Base-by-base conservation (phyloP, 768 basidiomycete species). In the Fistulinella prunicolor region DNA sequence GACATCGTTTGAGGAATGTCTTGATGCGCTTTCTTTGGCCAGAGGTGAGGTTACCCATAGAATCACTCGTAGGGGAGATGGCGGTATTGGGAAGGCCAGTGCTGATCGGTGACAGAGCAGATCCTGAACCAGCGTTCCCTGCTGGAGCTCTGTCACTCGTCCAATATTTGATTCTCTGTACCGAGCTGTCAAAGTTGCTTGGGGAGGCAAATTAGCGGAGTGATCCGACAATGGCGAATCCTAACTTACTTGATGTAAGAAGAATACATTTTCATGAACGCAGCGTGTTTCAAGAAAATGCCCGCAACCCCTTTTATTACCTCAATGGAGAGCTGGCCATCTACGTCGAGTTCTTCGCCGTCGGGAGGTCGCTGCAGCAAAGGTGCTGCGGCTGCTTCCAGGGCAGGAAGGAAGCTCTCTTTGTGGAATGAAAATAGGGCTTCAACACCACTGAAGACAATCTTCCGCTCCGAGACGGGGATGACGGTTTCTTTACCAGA, bases 261-360 rank as follows among this genome's bases (percentile, higher is more conserved):
- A 26, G 93, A 94, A 66, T 99, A 99, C 88, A 98, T 97, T 72
- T 77, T 90, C 90, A 99, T 92, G 74, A 97, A 97, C 4, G 95
- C 93, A 24, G 93, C 90, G 67, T 99, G 94, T 44, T 86, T 89
- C 46, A 91, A 72, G 68, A 98, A 99, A 39, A 90, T 93, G 48
- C 85, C 79, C 7, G 90, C 94, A 30, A 99, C 86, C 13, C 81
- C 77, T 50, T 79, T 86, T 0, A 90, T 91, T 13, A 90, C 89
- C 38, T 73, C 73, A 44, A 84, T 66, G 0, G 93, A 91, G 30
- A 89, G 61, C 47, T 82, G 79, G 0, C 90, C 92, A 50, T 89
- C 85, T 4, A 73, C 69, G 59, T 93, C 90, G 16, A 74, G 70
- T 36, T 78, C 75, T 32, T 72, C 65, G 13, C 78, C 61, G 26